Base-by-base conservation (phyloP, 495 filamentous ascomycete species). In the Penicillium crystallinum region DNA sequence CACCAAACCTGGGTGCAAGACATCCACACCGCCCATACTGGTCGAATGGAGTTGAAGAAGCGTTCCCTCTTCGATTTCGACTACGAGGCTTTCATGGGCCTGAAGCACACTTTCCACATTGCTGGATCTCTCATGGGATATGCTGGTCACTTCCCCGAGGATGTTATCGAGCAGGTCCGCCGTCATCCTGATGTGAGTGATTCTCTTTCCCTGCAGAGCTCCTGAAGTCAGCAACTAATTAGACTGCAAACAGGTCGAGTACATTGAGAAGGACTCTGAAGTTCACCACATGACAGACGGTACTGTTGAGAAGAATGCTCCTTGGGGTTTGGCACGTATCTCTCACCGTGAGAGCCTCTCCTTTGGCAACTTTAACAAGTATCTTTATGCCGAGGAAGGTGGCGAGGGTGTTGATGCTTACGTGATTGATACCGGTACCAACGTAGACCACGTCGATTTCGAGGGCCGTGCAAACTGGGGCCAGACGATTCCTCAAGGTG, bases 341-440 rank as follows among this genome's bases (percentile, higher is more conserved):
- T 99, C 95, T 18, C 92, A 97, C 75, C 88, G 95, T 48, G 79
- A 95, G 54, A 73, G 77, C 59, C 82, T 99, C 54, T 81, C 79
- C 64, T 97, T 97, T 69, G 86, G 87, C 55, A 90, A 82, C 68
- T 97, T 92, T 81, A 97, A 96, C 81, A 97, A 97, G 76, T 99
- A 97, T 74, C 80, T 97, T 12, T 97, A 92, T 66, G 81, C 91
- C 23, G 83, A 81, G 37, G 86, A 95, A 37, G 91, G 89, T 65
- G 95, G 95, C 66, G 91, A 97, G 76, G 95, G 95, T 71, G 93
- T 99, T 64, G 95, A 99, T 77, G 95, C 91, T 53, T 99, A 99
- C 68, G 88, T 97, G 50, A 95, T 99, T 68, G 95, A 99, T 72
- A 99, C 95, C 41, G 95, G 95, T 59, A 93, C 88, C 80, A 95